Conservation (phyloP, 176 grass and related monocot species). For the Hyparrhenia diplandra region DNA sequence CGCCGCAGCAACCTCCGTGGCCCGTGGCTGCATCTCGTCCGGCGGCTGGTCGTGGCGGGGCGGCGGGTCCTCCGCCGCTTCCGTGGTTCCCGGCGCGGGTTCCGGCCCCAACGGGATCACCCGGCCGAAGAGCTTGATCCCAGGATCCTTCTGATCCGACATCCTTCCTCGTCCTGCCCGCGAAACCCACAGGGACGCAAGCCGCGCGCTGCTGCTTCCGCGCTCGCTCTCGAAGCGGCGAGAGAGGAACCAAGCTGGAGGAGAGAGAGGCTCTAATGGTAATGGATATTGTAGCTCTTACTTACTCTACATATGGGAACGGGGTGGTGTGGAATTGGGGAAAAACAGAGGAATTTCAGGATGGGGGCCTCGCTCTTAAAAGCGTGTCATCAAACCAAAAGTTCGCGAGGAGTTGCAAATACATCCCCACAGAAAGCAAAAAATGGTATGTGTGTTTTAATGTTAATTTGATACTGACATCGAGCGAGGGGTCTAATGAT, state of each 20-base stretch:
- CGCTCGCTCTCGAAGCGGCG: slow-evolving; percentile 15
- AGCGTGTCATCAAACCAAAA: not conserved
- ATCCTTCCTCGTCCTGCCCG: slow-evolving; percentile 14
- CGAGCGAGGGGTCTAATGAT: too few relatives aligned
- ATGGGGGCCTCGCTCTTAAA: not conserved
- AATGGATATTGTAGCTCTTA: slow-evolving; percentile 2
- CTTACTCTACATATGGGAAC: slow-evolving; percentile 25
- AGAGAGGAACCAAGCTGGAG: slow-evolving; percentile 13
- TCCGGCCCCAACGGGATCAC: slow-evolving; percentile 53
- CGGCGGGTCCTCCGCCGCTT: slow-evolving; percentile 17
- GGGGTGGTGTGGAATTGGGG: slow-evolving; percentile 17
- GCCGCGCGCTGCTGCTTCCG: not conserved
- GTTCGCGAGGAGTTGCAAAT: not conserved
- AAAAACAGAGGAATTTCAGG: slow-evolving; percentile 17
- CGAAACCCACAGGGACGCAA: slow-evolving; percentile 7
- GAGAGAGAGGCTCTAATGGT: not conserved
- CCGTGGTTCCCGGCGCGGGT: not conserved
- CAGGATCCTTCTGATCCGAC: slow-evolving; percentile 67
- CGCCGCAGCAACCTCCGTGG: not conserved
- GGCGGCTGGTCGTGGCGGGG: not conserved
- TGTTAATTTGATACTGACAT: too few relatives aligned
- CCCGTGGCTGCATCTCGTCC: not conserved
- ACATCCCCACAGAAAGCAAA: not conserved
- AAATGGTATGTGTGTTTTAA: not conserved
- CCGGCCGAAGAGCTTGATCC: slow-evolving; percentile 88